A percentile compares a stretch with the other conserved stretches of the same genome.
Evolutionary conservation across 305 asterid genomes (phyloP).

Genomic region (Striga hermonthica): DNA sequence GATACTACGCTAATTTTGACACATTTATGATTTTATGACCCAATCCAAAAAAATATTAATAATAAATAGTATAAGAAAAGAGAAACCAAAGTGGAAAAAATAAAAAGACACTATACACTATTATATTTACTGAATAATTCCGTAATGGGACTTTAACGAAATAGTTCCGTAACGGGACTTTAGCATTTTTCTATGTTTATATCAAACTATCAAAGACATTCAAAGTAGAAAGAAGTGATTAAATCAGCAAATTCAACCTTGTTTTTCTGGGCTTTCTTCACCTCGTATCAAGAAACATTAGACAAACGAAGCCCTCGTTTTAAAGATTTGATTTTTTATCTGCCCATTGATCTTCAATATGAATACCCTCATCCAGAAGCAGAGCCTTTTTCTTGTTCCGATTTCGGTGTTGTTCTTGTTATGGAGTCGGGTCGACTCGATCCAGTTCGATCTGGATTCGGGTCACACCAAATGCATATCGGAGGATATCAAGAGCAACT

Average conservation of each 20-base stretch:
- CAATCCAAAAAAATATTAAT: background rate
- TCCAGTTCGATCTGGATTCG: constrained; percentile 79
- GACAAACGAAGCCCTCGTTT: background rate
- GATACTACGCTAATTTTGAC: background rate
- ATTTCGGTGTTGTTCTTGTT: constrained; percentile 47
- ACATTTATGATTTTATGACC: background rate
- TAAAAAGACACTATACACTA: background rate
- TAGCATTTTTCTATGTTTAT: background rate
- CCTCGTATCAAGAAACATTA: background rate
- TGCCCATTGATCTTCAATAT: constrained; percentile 30
- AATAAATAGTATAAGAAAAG: background rate
- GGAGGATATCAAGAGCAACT: constrained; percentile 76
- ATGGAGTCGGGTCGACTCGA: constrained; percentile 51
- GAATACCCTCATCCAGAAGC: constrained; percentile 39
- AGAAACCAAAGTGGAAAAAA: background rate
- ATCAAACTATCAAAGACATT: no score
- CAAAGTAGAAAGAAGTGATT: no score
- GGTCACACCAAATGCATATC: constrained; percentile 90
- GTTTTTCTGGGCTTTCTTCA: background rate
- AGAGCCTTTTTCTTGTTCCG: constrained; percentile 31
- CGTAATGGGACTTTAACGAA: background rate
- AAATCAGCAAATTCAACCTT: background rate
- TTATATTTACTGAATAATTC: background rate
- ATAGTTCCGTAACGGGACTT: no score
- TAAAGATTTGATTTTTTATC: constrained; percentile 11